Base-by-base conservation (phyloP, 73 alveolate species). In the Uronychia binucleata region DNA sequence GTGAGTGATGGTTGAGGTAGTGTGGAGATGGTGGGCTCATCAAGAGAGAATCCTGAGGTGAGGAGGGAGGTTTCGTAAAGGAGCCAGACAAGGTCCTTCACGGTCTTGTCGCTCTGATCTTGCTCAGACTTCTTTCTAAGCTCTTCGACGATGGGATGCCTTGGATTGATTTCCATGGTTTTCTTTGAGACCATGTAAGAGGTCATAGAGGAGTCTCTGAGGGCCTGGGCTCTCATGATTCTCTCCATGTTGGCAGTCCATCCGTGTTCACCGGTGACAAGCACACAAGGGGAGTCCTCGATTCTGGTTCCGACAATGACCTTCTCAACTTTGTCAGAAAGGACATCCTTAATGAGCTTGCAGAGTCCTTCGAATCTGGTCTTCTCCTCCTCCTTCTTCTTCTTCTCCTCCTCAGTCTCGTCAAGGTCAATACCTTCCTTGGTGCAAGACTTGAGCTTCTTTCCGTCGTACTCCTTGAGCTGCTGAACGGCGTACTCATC, bases 161-260 rank as follows among this genome's bases (percentile, higher is more conserved):
- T 89, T n/a, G 99, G 98, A 89, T 98, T 98, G 93, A 98, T 94
- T 95, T 98, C 99, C 97, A 98, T 94, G 90, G 99, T 98, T 96
- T 98, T 98, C 98, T 98, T 98, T 88, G 99, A 97, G 90, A 97
- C 96, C 99, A 98, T 98, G 96, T 98, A 98, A 34, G 98, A 88
- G 82, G 99, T 95, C 99, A 97, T 98, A 84, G 99, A 94, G 89
- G 95, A 90, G 93, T 98, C 99, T 88, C 99, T 96, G 85, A 98
- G 98, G 59, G 99, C 99, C 93, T 98, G 99, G 76, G 99, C 99
- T 94, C 95, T 96, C 99, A 97, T 97, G 97, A 98, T 98, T 88
- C 99, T 96, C 93, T 98, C 99, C 99, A 98, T 98, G 96, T 98
- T 98, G 75, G 99, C 99, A 32, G 99, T 92, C 99, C 99, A 98